Conservation (phyloP, 2,329 filamentous ascomycete genomes). For the Paracoccidioides lutzii region DNA sequence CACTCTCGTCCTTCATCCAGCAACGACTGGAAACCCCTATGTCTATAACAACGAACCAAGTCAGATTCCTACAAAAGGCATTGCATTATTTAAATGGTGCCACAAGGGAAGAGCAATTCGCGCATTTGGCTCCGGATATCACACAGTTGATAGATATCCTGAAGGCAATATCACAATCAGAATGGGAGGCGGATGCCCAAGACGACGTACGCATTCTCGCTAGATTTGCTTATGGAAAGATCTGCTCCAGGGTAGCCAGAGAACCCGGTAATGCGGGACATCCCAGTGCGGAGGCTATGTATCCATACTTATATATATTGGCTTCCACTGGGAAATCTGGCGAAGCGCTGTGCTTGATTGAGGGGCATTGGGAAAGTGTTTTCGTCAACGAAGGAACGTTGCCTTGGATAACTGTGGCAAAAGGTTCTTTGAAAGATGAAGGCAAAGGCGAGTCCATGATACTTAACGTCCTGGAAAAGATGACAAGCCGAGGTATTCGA, state of each 20-base stretch:
- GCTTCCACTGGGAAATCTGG: slow-evolving; percentile 42
- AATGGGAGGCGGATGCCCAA: slow-evolving; percentile 24
- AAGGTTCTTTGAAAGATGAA: slow-evolving; percentile 39
- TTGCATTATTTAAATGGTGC: slow-evolving; percentile 45
- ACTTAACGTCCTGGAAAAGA: slow-evolving; percentile 9
- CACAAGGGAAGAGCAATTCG: neutral
- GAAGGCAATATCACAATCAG: slow-evolving; percentile 25
- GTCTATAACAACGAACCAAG: slow-evolving; percentile 53
- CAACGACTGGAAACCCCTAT: slow-evolving; percentile 38
- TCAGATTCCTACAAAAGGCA: slow-evolving; percentile 46
- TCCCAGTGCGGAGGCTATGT: slow-evolving; percentile 26
- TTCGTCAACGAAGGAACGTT: slow-evolving; percentile 13
- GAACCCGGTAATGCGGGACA: neutral
- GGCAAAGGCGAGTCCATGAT: slow-evolving; percentile 25
- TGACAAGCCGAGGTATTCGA: slow-evolving; percentile 15
- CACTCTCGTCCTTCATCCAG: slow-evolving; percentile 52
- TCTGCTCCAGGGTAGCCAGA: slow-evolving; percentile 11
- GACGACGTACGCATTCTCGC: slow-evolving; percentile 29
- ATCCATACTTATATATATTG: slow-evolving; percentile 39
- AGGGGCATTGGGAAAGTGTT: slow-evolving; percentile 27
- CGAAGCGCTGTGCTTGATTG: slow-evolving; percentile 40
- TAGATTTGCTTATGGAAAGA: slow-evolving; percentile 24
- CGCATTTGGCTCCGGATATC: neutral
- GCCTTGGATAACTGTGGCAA: slow-evolving; percentile 41
- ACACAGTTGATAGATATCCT: slow-evolving; percentile 25